Percentiles rank a stretch among this genome's conserved stretches.
phyloP scores from a whole-genome alignment of 805 yeast species.

The Grigorovia transvaalensis region DNA sequence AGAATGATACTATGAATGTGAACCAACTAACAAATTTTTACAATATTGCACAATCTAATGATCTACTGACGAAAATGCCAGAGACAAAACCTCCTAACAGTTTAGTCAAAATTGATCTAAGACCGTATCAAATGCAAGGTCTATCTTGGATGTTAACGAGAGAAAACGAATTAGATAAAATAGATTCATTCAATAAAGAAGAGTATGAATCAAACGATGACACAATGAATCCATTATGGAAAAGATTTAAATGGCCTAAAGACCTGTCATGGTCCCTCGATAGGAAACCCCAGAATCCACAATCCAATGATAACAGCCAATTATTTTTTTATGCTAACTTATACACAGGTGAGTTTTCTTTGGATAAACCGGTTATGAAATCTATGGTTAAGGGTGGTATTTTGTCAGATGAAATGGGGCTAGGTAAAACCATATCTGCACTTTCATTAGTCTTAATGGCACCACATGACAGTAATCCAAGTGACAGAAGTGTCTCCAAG shows the following conservation, averaged over 20 bases:
- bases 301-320: conserved; percentile 3
- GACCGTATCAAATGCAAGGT: conserved; percentile 79
- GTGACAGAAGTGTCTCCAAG: conserved; percentile 5
- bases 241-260: conserved; percentile 63
- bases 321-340: conserved; percentile 60
- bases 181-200: conserved; percentile 11
- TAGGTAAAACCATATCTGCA: conserved; percentile 86
- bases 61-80: conserved; percentile 46
- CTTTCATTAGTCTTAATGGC: conserved; percentile 60
- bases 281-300: conserved; percentile 14
- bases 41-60: conserved; percentile 55
- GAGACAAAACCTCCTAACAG: conserved; percentile 44
- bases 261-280: conserved; percentile 30
- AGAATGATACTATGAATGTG: conserved; percentile 38
- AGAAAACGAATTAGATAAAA: conserved; percentile 46
- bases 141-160: conserved; percentile 82
- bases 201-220: conserved; percentile 36
- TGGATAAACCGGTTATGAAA: conserved; percentile 54
- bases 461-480: conserved; percentile 37
- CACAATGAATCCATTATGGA: conserved; percentile 79
- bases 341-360: conserved; percentile 69
- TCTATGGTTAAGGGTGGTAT: conserved; percentile 70
- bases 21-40: conserved; percentile 74
- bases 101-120: conserved; percentile 44
- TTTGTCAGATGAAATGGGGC: conserved; percentile 93